phyloP scores from a whole-genome alignment of 2,329 filamentous ascomycete genomes.

The Monosporascus sp. region DNA sequence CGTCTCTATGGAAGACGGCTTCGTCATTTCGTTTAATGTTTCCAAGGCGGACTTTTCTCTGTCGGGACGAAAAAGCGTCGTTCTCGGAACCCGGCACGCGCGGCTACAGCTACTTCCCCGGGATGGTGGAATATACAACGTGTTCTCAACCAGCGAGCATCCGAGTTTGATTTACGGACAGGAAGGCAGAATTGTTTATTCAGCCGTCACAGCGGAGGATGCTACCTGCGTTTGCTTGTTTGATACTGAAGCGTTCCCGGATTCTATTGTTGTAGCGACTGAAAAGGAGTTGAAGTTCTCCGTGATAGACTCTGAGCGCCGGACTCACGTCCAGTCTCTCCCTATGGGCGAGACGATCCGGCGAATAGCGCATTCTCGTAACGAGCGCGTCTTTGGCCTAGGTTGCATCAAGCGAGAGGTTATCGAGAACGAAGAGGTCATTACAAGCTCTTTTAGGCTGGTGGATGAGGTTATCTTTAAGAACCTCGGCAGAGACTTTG shows the following conservation, averaged over 20 bases:
- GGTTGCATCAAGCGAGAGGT: slow-evolving; percentile 78
- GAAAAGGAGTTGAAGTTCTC: slow-evolving; percentile 72
- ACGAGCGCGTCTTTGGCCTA: slow-evolving; percentile 75
- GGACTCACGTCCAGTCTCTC: slow-evolving; percentile 81
- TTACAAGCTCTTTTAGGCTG: slow-evolving; percentile 77
- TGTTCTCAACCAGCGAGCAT: slow-evolving; percentile 92
- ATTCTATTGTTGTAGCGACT: slow-evolving; percentile 76
- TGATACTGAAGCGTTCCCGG: slow-evolving; percentile 73
- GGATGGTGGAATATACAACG: slow-evolving; percentile 61
- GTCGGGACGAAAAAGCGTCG: slow-evolving; percentile 70
- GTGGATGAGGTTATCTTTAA: slow-evolving; percentile 89
- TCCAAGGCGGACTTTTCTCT: slow-evolving; percentile 57
- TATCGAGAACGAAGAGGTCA: slow-evolving; percentile 63
- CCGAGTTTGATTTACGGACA: slow-evolving; percentile 88
- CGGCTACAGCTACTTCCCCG: slow-evolving; percentile 74
- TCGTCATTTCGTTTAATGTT: slow-evolving; percentile 77
- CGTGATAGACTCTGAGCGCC: slow-evolving; percentile 74
- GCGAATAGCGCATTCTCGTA: slow-evolving; percentile 77
- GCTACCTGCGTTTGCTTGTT: slow-evolving; percentile 79
- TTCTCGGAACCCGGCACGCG: slow-evolving; percentile 80
- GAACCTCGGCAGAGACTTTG: slow-evolving; percentile 63
- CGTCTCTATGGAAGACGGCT: slow-evolving; percentile 87
- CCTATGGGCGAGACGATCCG: slow-evolving; percentile 77
- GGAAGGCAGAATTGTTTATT: slow-evolving; percentile 85
- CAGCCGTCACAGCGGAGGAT: slow-evolving; percentile 85